Conservation (phyloP, 2,329 filamentous ascomycete species). For the Phialophora tarda region DNA sequence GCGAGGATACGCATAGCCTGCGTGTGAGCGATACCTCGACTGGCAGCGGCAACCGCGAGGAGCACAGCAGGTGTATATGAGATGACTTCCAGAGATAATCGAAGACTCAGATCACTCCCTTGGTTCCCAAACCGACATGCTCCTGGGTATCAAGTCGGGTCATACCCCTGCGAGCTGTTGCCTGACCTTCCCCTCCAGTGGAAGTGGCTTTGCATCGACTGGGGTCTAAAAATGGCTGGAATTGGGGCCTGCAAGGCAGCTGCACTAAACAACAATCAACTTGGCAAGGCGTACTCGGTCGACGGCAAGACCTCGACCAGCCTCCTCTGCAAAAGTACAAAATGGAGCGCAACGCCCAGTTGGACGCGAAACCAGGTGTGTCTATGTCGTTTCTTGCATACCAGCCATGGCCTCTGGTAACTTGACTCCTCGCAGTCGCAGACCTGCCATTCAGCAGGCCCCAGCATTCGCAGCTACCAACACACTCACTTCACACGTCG, state of each 20-base stretch:
- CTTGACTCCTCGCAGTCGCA: not conserved
- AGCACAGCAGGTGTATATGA: not conserved
- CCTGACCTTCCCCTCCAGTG: not conserved
- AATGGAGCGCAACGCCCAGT: not conserved
- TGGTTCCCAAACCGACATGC: not conserved
- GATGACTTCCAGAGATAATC: not conserved
- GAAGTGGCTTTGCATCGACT: not conserved
- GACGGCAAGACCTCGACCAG: not conserved
- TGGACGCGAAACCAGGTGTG: not conserved
- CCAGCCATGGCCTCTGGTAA: not conserved
- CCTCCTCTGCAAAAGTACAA: not conserved
- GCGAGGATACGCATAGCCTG: not conserved
- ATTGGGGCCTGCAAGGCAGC: not conserved
- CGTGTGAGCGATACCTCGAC: not conserved
- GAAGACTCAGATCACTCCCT: too few species aligned
- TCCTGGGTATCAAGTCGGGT: not conserved
- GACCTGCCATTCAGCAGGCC: not conserved
- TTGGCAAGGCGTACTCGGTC: not conserved
- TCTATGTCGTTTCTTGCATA: not conserved
- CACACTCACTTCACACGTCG: not conserved
- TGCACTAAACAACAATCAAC: not conserved
- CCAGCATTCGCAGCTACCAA: not conserved
- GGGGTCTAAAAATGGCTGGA: not conserved
- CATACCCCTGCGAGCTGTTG: not conserved
- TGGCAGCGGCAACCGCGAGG: not conserved